Percentiles rank a stretch among this genome's conserved stretches.
phyloP scores from a whole-genome alignment of 257 asterid species.

The Plantago elongata region DNA sequence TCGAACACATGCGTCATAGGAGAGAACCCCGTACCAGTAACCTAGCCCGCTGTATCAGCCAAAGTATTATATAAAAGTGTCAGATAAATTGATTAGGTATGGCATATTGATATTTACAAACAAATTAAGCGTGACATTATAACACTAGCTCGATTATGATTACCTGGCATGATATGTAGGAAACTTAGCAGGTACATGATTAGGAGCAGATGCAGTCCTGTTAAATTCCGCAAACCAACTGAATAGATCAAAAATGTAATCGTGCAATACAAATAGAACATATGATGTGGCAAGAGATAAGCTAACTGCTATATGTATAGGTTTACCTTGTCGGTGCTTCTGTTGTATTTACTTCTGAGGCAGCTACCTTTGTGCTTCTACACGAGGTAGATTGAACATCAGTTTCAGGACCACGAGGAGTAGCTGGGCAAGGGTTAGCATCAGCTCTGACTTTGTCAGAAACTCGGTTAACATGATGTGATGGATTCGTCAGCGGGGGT shows the following conservation, averaged over 20 bases:
- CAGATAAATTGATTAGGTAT: too few species aligned
- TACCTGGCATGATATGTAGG: slow-evolving; percentile 96
- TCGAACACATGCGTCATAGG: slow-evolving; percentile 93
- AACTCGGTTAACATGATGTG: slow-evolving; percentile 29
- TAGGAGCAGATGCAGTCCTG: slow-evolving; percentile 60
- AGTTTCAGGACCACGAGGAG: slow-evolving; percentile 33
- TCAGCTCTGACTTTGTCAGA: slow-evolving; percentile 36
- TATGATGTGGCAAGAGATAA: background rate
- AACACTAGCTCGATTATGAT: slow-evolving; percentile 18
- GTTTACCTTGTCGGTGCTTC: slow-evolving; percentile 48
- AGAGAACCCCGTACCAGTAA: slow-evolving; percentile 62
- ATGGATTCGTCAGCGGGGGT: slow-evolving; percentile 52
- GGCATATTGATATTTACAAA: too few species aligned
- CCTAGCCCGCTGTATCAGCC: slow-evolving; percentile 71
- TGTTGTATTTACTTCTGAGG: slow-evolving; percentile 29
- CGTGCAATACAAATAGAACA: background rate
- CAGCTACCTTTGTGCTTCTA: slow-evolving; percentile 21
- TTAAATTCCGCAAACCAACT: slow-evolving; percentile 17
- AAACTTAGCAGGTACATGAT: slow-evolving; percentile 45
- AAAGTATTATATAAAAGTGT: too few species aligned
- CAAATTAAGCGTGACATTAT: background rate
- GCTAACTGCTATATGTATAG: slow-evolving; percentile 10
- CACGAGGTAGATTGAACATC: slow-evolving; percentile 26
- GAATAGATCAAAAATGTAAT: background rate
- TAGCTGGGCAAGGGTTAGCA: slow-evolving; percentile 23